Conservation (phyloP, 2,329 filamentous ascomycete species). For the Alternaria rosae region DNA sequence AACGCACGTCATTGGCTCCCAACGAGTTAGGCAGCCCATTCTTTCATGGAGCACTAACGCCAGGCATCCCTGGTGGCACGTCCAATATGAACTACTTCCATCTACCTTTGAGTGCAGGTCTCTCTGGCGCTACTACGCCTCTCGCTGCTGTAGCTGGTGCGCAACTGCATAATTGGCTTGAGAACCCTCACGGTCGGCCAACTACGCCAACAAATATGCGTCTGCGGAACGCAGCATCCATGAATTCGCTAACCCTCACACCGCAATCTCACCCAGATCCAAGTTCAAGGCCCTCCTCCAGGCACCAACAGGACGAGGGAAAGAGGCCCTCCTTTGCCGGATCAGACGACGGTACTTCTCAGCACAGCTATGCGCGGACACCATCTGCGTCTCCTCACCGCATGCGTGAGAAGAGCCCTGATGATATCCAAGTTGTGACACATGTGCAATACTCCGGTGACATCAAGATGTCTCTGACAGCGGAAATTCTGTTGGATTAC, state of each 20-base stretch:
- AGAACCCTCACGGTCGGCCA: constrained; percentile 42
- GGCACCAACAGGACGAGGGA: constrained; percentile 46
- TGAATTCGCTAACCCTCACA: constrained; percentile 56
- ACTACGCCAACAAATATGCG: constrained; percentile 46
- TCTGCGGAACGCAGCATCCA: constrained; percentile 51
- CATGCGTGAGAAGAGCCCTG: constrained; percentile 76
- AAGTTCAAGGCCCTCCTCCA: constrained; percentile 55
- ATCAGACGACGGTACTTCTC: constrained; percentile 34
- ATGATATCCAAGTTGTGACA: constrained; percentile 92
- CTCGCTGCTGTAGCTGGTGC: constrained; percentile 80
- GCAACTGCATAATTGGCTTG: constrained; percentile 64
- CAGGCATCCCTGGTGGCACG: constrained; percentile 71
- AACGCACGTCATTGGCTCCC: constrained; percentile 40
- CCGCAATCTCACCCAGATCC: constrained; percentile 56
- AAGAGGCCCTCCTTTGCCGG: constrained; percentile 39
- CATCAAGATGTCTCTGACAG: constrained; percentile 85
- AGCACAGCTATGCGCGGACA: constrained; percentile 40
- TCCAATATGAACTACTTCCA: constrained; percentile 85
- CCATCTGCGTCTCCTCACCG: constrained; percentile 55
- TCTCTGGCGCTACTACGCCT: constrained; percentile 80
- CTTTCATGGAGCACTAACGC: constrained; percentile 59
- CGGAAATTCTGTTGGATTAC: constrained; percentile 95
- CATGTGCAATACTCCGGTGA: constrained; percentile 90
- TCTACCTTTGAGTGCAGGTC: constrained; percentile 73
- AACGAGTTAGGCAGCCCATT: constrained; percentile 48